Percentiles rank a stretch among this genome's conserved stretches.
Conservation (phyloP, 2,329 filamentous ascomycete genomes). For the Didymella pinodella region DNA sequence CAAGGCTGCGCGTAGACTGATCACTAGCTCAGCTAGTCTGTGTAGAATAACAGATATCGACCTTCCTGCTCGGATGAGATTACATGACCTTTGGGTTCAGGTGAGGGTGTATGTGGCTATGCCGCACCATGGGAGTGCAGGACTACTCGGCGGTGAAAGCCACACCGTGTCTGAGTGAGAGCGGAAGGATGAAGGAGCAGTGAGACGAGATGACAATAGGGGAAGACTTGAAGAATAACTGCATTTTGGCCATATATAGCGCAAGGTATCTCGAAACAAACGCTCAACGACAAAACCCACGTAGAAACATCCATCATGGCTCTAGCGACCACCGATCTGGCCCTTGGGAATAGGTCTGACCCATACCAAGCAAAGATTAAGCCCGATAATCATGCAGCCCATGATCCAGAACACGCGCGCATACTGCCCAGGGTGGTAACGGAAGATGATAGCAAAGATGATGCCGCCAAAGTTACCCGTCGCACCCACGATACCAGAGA, state of each 20-base stretch:
- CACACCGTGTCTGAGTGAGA: no score
- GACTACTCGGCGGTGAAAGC: no score
- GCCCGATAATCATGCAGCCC: conserved; percentile 73
- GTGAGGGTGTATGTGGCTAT: no score
- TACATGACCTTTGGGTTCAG: no score
- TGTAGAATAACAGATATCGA: no score
- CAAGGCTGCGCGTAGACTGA: neutral
- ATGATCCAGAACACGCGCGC: conserved; percentile 81
- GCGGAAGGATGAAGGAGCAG: neutral
- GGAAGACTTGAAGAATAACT: neutral
- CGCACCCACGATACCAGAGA: conserved; percentile 81
- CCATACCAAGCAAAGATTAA: conserved; percentile 73
- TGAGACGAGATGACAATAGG: neutral
- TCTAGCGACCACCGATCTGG: conserved; percentile 58
- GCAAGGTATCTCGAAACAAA: conserved; percentile 21
- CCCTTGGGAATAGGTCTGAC: conserved; percentile 65
- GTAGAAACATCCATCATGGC: neutral
- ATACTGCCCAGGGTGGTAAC: conserved; percentile 75
- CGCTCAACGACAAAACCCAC: conserved; percentile 15
- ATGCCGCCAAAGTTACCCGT: conserved; percentile 86
- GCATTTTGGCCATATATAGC: neutral
- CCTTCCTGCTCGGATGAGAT: no score
- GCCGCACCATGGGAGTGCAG: no score
- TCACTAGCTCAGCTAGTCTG: neutral
- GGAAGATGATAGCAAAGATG: conserved; percentile 82